A percentile compares a stretch with the other conserved stretches of the same genome.
These are phyloP conservation scores for Globisporangium canariense DNA, from an alignment of 352 stramenopile genomes.

Conservation along the genomic window DNA sequence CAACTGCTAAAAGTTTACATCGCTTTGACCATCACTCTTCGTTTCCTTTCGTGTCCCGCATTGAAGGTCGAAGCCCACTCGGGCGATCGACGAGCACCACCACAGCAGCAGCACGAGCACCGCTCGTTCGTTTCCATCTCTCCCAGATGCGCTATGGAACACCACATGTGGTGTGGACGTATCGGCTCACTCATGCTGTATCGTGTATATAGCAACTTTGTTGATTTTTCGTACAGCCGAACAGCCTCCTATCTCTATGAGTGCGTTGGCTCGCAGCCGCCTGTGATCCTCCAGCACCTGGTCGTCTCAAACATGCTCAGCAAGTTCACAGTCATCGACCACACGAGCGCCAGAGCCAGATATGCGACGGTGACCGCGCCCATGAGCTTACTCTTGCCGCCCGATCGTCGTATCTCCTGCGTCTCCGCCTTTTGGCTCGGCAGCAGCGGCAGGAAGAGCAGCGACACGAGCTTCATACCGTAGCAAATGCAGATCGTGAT, in stretches of 20 bases:
- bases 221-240: not conserved
- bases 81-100: not conserved
- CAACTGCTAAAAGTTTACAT: not conserved
- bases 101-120: not conserved
- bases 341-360: constrained; percentile 31
- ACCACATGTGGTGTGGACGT: too few relatives aligned
- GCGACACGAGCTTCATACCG: constrained; percentile 47
- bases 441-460: constrained; percentile 45
- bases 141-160: too few relatives aligned
- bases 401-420: constrained; percentile 37
- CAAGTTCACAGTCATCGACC: constrained; percentile 42
- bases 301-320: constrained; percentile 47
- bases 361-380: constrained; percentile 36
- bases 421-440: constrained; percentile 48
- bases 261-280: constrained; percentile 32
- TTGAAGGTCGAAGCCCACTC: not conserved
- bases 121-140: too few relatives aligned
- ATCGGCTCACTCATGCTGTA: too few relatives aligned
- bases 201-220: not conserved
- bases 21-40: not conserved
- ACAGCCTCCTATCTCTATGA: not conserved
- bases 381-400: constrained; percentile 34
- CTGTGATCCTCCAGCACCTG: constrained; percentile 59
- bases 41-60: not conserved
- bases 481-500: constrained; percentile 62